Evolutionary conservation across 331 rosid species (phyloP), one percentile per base, ranked within the genome.

Genomic region (Pyracantha coccinea): DNA sequence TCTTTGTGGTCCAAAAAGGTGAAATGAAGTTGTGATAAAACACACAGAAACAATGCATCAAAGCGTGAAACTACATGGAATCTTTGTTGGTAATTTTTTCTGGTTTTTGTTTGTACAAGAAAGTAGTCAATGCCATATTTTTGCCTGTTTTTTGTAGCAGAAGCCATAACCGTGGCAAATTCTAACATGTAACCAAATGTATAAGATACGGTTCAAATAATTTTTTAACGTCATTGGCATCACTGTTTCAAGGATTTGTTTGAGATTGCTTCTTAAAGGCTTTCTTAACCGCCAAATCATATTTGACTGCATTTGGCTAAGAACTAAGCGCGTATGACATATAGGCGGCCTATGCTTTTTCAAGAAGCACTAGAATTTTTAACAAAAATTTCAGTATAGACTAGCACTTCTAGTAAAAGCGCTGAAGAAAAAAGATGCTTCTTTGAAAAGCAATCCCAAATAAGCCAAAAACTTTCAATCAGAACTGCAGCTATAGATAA

Each of bases 1-100:
- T 89, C 83, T 86, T 86, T 79, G 69, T 65, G 86, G 70, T 85
- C 67, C 83, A 58, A 47, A 75, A 71, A 68, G 86, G 88, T 50
- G 77, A 84, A 71, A 82, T 85, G 83, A 83, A 73, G 71, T 82
- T 89, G 65, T 81, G 53, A 50, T 38, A 19, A 0, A 11, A n/a
- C 31, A 66, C 16, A n/a, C 21, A 20, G 24, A 10, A 27, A 16
- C 25, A 72, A 58, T 16, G 38, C 68, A 15, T 45, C n/a, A 32
- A 73, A 25, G 60, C 69, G 24, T 60, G 44, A 60, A 60, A 27
- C 59, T 60, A 73, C 20, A 7, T 41, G 77, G 77, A 61, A 73
- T 73, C 69, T 44, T 15, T 19, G 16, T 4, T 5, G 27, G 4
- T 29, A 45, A 23, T 4, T 5, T 59, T 38, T 29, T 29, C 20